These are phyloP conservation scores for Inonotus obliquus DNA, from an alignment of 1,284 basidiomycete species.

Conservation along the genomic window DNA sequence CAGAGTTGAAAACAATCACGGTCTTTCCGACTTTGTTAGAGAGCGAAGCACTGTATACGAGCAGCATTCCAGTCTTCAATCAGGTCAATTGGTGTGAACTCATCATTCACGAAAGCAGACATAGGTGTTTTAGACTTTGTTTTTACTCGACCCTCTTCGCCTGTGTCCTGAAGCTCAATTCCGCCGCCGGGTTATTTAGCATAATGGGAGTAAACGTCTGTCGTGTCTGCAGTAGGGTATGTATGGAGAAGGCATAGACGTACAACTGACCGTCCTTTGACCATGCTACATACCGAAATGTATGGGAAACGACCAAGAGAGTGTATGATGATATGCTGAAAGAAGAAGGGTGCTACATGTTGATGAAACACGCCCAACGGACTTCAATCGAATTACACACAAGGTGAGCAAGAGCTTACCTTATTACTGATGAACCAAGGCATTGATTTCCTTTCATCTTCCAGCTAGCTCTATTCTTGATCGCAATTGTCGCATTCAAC, in stretches of 20 bases:
- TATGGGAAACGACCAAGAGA: constrained; percentile 23
- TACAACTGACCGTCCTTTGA: constrained; percentile 30
- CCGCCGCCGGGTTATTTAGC: too few species aligned
- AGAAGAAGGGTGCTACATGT: constrained; percentile 25
- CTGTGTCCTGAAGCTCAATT: too few species aligned
- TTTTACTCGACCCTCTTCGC: neutral
- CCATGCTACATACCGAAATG: constrained; percentile 25
- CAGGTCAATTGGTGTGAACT: neutral
- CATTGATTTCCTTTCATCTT: too few species aligned
- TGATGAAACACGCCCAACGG: constrained; percentile 13
- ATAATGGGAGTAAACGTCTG: too few species aligned
- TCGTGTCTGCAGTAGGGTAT: too few species aligned
- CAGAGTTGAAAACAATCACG: neutral
- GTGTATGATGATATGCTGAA: constrained; percentile 28
- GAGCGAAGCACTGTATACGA: too few species aligned
- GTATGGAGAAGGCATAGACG: constrained; percentile 31
- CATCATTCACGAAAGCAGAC: neutral
- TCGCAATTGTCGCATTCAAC: constrained; percentile 17
- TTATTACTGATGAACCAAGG: neutral
- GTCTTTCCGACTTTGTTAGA: neutral
- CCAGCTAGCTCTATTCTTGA: constrained; percentile 15
- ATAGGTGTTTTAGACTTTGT: neutral
- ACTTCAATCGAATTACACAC: constrained; percentile 2
- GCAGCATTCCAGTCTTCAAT: too few species aligned
- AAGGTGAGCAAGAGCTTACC: neutral